phyloP scores from a whole-genome alignment of 208 protist genomes.

The Porcisia hertigi region DNA sequence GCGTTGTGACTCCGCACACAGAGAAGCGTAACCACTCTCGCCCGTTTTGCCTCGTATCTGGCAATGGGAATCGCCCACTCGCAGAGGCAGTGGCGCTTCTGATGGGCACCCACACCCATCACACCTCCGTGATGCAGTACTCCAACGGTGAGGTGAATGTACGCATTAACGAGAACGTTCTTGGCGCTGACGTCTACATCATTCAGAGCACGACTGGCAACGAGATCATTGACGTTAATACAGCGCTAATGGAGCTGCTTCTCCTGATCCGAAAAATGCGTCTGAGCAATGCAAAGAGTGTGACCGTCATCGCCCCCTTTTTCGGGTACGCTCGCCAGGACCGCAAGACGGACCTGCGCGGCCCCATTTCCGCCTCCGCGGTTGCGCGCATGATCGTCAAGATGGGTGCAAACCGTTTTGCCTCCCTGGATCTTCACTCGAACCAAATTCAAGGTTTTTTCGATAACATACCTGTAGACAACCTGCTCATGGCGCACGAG shows the following conservation, averaged over 20 bases:
- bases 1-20: slow-evolving; percentile 57
- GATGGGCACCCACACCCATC: slow-evolving; percentile 74
- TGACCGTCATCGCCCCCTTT: slow-evolving; percentile 95
- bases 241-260: slow-evolving; percentile 95
- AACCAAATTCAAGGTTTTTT: slow-evolving; percentile 97
- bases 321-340: slow-evolving; percentile 95
- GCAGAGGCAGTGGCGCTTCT: slow-evolving; percentile 85
- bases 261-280: slow-evolving; percentile 93
- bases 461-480: slow-evolving; percentile 92
- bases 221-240: slow-evolving; percentile 92
- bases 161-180: slow-evolving; percentile 93
- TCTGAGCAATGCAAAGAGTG: slow-evolving; percentile 83
- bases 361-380: slow-evolving; percentile 93
- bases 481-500: slow-evolving; percentile 87
- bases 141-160: slow-evolving; percentile 91
- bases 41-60: slow-evolving; percentile 82
- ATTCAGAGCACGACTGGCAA: slow-evolving; percentile 95
- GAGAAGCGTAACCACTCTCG: slow-evolving; percentile 27
- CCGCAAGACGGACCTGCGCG: slow-evolving; percentile 89
- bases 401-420: slow-evolving; percentile 91
- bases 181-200: slow-evolving; percentile 96
- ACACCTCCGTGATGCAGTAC: slow-evolving; percentile 83
- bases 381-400: slow-evolving; percentile 93
- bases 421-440: slow-evolving; percentile 94
- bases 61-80: slow-evolving; percentile 91